These are phyloP conservation scores for Parascedosporium putredinis DNA, from an alignment of 2,329 filamentous ascomycete genomes.

Conservation along the genomic window DNA sequence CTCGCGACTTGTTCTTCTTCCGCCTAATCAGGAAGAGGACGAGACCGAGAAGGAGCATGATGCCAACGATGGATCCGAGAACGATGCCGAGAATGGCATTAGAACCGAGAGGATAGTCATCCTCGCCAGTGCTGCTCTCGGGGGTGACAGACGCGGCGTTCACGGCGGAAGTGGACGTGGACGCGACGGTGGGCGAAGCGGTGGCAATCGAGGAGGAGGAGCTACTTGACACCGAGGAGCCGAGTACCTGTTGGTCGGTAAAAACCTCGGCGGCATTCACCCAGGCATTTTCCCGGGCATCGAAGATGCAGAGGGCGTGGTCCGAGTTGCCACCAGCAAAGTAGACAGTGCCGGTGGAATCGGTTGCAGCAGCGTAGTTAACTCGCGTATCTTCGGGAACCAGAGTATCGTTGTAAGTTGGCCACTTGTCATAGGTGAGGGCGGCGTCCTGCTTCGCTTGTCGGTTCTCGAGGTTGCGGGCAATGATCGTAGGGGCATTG, in stretches of 20 bases:
- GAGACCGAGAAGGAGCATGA: conserved; percentile 59
- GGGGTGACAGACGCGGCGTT: conserved; percentile 13
- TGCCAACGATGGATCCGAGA: conserved; percentile 68
- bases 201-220: conserved; percentile 18
- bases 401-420: conserved; percentile 64
- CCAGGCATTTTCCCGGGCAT: conserved; percentile 69
- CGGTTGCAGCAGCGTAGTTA: conserved; percentile 64
- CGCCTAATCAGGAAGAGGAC: conserved; percentile 60
- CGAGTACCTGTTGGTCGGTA: conserved; percentile 30
- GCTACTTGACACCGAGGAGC: conserved; percentile 20
- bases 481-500: conserved; percentile 31
- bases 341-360: conserved; percentile 56
- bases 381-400: conserved; percentile 54
- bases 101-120: conserved; percentile 18
- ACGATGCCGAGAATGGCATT: conserved; percentile 67
- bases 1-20: conserved; percentile 32
- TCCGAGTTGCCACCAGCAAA: conserved; percentile 64
- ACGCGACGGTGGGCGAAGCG: conserved; percentile 14
- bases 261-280: conserved; percentile 59
- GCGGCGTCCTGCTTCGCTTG: conserved; percentile 3
- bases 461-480: conserved; percentile 1
- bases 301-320: conserved; percentile 65
- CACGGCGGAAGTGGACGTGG: conserved; percentile 16
- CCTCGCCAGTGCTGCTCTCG: neutral
- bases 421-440: conserved; percentile 57